Base-by-base conservation (phyloP, 176 grass and related monocot species). In the Oryza glumipatula region DNA sequence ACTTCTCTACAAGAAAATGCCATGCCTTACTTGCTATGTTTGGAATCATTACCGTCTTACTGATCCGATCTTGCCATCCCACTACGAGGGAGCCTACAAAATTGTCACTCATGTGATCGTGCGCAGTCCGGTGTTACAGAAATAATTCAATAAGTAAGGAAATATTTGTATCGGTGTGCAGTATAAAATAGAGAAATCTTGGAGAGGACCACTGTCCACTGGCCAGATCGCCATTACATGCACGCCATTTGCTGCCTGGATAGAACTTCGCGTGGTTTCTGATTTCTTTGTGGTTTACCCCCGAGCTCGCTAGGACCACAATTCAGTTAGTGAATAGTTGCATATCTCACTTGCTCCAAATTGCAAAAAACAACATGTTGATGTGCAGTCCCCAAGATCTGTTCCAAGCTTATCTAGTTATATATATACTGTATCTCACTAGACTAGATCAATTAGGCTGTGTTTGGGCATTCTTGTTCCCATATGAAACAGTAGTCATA, bases 211-310 rank as follows among this genome's bases (percentile, higher is more conserved):
- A 70, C 68, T 43, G 69, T 22, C 69, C 19, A 71, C 67, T 24
- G n/a, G 5, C 21, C 70, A 46, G 44, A 15, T 45, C 43, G 38
- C 21, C 69, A 72, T 72, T n/a, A 44, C 39, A 45, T 9, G 22
- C 44, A 26, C 10, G 45, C 72, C 46, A 74, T 47, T 51, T 74
- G 46, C 15, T 74, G 43, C 24, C 44, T 15, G 44, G 58, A 63
- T 63, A 68, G 78, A 51, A 68, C 44, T 65, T 65, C 35, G 5
- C 12, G 23, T 47, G 24, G 45, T 47, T 11, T 15, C 43, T 46
- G 45, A 68, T 80, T 80, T 70, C 44, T 52, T 56, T 10, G 66
- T 56, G 45, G 44, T 69, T 33, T 38, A 43, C 65, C n/a, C n/a
- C 19, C 23, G 0, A n/a, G 54, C 54, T 16, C 19, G 49, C 49